These are phyloP conservation scores for Chlamydomonas incerta DNA, from an alignment of 139 green algal species.

Conservation along the genomic window DNA sequence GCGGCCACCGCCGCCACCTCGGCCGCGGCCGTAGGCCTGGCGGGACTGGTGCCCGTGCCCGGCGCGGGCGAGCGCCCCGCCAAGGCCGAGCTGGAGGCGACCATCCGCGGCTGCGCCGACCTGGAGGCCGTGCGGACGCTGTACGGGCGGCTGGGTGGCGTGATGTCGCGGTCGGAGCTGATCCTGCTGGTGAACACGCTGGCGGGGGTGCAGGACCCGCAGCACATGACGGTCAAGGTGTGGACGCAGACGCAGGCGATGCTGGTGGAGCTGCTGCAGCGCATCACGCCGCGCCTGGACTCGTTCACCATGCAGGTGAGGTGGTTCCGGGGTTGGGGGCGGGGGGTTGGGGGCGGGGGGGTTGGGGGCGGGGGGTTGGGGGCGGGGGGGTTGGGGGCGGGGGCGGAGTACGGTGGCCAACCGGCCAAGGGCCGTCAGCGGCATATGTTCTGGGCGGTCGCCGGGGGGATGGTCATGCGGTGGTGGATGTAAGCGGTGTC, in stretches of 20 bases:
- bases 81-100: not conserved
- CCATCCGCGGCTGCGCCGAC: not conserved
- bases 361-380: too few species aligned
- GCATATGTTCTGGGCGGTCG: too few species aligned
- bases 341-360: not conserved
- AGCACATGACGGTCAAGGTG: conserved; percentile 15
- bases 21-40: not conserved
- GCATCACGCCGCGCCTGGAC: conserved; percentile 9
- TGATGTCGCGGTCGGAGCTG: conserved; percentile 11
- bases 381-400: too few species aligned
- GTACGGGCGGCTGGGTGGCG: conserved; percentile 13
- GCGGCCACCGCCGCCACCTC: not conserved
- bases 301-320: conserved; percentile 39
- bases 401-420: too few species aligned
- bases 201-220: conserved; percentile 13
- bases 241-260: conserved; percentile 40
- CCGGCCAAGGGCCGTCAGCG: too few species aligned
- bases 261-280: conserved; percentile 42
- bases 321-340: not conserved
- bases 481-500: not conserved
- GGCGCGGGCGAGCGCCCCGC: not conserved
- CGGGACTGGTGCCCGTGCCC: too few species aligned
- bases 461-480: not conserved
- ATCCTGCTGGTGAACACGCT: conserved; percentile 34
- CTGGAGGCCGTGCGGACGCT: not conserved